Evolutionary conservation across 257 asterid species (phyloP).

Genomic region (Fraxinus quadrangulata): DNA sequence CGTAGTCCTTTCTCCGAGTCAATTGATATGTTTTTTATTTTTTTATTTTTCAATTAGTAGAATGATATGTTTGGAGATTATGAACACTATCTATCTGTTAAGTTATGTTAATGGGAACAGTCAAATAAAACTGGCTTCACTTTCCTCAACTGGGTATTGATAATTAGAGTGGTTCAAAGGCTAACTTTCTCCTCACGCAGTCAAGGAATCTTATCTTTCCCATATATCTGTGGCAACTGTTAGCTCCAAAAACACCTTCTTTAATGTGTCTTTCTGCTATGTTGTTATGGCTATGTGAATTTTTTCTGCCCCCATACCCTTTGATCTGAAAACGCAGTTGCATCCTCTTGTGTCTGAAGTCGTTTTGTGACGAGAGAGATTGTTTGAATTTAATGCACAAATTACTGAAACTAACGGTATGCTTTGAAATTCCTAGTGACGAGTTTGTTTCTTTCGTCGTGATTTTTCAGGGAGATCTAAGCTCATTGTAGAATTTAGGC

Average conservation of each 20-base stretch:
- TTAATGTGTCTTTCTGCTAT: neutral
- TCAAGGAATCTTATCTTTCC: too few species aligned
- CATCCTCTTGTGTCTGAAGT: neutral
- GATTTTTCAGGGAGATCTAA: neutral
- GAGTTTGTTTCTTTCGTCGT: neutral
- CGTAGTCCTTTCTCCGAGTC: neutral
- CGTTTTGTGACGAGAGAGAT: neutral
- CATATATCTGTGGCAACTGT: too few species aligned
- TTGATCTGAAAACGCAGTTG: neutral
- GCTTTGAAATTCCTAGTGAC: neutral
- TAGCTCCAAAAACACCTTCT: neutral
- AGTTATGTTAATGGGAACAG: neutral
- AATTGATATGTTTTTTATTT: neutral
- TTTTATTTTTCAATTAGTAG: neutral
- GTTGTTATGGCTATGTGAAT: neutral
- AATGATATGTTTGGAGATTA: neutral
- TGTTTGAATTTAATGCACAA: neutral
- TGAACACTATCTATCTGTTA: neutral
- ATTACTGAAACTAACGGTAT: neutral
- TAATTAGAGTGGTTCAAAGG: neutral
- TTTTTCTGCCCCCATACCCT: neutral
- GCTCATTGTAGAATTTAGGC: neutral
- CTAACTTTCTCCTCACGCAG: too few species aligned
- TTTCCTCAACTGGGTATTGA: neutral
- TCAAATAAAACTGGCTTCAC: neutral